These are phyloP conservation scores for Trametes cinnabarina DNA, from an alignment of 768 basidiomycete genomes.

Conservation along the genomic window DNA sequence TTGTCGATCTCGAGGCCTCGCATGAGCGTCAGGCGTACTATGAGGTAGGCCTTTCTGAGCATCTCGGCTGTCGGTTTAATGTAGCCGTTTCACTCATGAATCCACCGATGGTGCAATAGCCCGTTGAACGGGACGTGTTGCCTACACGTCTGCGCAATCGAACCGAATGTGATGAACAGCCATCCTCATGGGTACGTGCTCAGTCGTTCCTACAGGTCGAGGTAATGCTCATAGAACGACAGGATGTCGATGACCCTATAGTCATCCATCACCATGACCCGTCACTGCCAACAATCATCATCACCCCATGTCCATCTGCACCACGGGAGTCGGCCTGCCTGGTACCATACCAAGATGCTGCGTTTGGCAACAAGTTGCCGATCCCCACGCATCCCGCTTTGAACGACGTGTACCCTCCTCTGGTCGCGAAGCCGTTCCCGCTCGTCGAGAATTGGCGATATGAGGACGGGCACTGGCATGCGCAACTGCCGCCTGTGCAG, in stretches of 20 bases:
- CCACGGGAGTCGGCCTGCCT: constrained; percentile 41
- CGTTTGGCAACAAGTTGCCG: constrained; percentile 48
- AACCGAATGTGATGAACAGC: not conserved
- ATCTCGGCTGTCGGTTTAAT: no score
- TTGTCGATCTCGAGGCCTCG: constrained; percentile 39
- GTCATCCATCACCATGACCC: constrained; percentile 30
- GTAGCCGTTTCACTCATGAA: not conserved
- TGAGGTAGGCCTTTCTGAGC: constrained; percentile 3
- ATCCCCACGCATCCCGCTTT: constrained; percentile 48
- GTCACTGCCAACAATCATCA: constrained; percentile 47
- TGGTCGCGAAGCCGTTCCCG: constrained; percentile 30
- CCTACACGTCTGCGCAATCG: constrained; percentile 1
- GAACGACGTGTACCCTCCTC: constrained; percentile 49
- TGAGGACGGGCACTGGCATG: constrained; percentile 54
- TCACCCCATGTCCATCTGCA: constrained; percentile 46
- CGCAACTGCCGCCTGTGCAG: constrained; percentile 43
- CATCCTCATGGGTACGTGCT: constrained; percentile 1
- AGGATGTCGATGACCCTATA: constrained; percentile 20
- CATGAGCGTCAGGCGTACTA: constrained; percentile 14
- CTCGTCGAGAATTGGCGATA: constrained; percentile 45
- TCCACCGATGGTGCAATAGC: no score
- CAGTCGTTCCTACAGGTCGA: constrained; percentile 1
- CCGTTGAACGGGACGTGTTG: constrained; percentile 14
- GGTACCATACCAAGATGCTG: constrained; percentile 54
- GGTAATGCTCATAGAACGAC: not conserved